Evolutionary conservation across 2,329 filamentous ascomycete genomes (phyloP).

Genomic region (Dactylellina drechsleri): DNA sequence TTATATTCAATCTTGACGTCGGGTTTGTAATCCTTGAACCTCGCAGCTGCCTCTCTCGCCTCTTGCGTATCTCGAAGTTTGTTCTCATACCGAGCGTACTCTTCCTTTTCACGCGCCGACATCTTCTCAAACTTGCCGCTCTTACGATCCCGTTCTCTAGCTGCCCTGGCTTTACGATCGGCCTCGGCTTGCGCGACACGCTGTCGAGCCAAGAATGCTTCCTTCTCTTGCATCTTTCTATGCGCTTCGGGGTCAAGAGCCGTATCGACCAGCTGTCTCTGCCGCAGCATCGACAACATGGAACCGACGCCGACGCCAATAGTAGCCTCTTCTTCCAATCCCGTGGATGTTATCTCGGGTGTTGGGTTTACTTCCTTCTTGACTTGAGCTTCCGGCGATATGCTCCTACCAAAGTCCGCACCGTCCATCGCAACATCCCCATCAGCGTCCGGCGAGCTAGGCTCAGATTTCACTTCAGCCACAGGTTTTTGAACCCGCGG

Average conservation of each 20-base stretch:
- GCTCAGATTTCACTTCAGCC: conserved; percentile 56
- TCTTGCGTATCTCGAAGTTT: conserved; percentile 85
- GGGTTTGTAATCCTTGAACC: conserved; percentile 89
- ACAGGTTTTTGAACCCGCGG: conserved; percentile 57
- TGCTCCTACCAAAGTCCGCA: conserved; percentile 65
- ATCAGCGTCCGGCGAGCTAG: conserved; percentile 65
- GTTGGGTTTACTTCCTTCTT: conserved; percentile 64
- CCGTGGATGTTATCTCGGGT: conserved; percentile 71
- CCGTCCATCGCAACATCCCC: conserved; percentile 67
- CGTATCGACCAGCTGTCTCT: conserved; percentile 81
- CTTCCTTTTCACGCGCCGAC: conserved; percentile 79
- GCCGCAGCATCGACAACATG: conserved; percentile 81
- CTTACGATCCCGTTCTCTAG: conserved; percentile 87
- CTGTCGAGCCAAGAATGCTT: conserved; percentile 83
- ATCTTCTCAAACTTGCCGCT: conserved; percentile 85
- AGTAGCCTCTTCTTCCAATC: conserved; percentile 84
- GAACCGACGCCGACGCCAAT: conserved; percentile 82
- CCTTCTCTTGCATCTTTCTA: conserved; percentile 67
- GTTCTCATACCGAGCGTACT: conserved; percentile 88
- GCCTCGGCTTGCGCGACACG: conserved; percentile 79
- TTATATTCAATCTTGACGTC: conserved; percentile 89
- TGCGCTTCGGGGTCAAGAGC: conserved; percentile 73
- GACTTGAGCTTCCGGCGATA: conserved; percentile 61
- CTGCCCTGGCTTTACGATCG: conserved; percentile 79
- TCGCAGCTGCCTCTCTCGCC: conserved; percentile 80